Evolutionary conservation across 225 moss, liverwort and hornwort genomes (phyloP).

Genomic region (Sphagnum contortum): DNA sequence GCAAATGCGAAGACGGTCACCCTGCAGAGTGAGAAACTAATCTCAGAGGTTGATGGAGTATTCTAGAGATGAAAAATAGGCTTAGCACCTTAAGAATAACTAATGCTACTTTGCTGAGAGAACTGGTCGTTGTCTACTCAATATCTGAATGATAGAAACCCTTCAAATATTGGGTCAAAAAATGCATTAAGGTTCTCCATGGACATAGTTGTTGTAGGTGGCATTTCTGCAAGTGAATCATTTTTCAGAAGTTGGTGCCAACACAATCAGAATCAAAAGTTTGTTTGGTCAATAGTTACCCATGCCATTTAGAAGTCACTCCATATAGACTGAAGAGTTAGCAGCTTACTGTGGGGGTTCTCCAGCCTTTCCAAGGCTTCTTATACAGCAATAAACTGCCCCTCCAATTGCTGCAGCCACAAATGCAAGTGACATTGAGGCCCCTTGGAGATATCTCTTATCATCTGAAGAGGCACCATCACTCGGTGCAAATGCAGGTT

Average conservation of each 20-base stretch:
- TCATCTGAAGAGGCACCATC: neutral
- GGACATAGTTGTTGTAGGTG: no score
- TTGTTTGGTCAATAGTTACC: no score
- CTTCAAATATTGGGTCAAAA: no score
- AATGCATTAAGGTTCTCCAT: no score
- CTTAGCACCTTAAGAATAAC: neutral
- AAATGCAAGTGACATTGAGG: neutral
- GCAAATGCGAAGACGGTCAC: neutral
- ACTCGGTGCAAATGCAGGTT: neutral
- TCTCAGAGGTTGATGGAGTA: neutral
- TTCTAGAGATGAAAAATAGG: neutral
- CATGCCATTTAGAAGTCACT: no score
- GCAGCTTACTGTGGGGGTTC: slow-evolving; percentile 1
- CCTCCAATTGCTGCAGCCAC: slow-evolving; percentile 1
- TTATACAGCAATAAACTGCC: neutral
- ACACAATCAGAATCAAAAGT: no score
- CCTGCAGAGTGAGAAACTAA: neutral
- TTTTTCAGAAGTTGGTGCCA: no score
- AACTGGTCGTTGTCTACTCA: no score
- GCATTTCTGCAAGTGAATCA: no score
- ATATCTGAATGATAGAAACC: no score
- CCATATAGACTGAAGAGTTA: no score
- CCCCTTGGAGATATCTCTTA: neutral
- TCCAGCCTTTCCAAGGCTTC: slow-evolving; percentile 5
- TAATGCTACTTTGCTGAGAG: neutral